These are phyloP conservation scores for Phialocephala sp. DNA, from an alignment of 2,329 filamentous ascomycete genomes.

Conservation along the genomic window DNA sequence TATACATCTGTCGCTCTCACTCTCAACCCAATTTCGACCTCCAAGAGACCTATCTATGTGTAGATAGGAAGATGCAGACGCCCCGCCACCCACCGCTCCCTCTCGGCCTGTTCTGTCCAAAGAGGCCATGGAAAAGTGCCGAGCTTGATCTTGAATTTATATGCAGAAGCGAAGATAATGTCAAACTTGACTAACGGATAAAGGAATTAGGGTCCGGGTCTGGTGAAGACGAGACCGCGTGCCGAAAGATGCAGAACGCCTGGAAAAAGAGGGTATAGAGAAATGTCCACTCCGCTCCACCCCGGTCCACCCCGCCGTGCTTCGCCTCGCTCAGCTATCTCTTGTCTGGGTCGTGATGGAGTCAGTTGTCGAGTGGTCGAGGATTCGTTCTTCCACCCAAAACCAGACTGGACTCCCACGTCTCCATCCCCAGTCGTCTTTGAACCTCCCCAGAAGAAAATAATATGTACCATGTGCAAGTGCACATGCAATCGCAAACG, in stretches of 20 bases:
- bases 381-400: background rate
- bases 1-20: background rate
- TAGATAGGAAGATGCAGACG: conserved; percentile 16
- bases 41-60: background rate
- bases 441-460: background rate
- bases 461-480: conserved; percentile 26
- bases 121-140: background rate
- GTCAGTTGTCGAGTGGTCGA: background rate
- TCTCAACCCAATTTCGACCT: background rate
- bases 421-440: background rate
- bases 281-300: background rate
- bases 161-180: conserved; percentile 22
- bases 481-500: conserved; percentile 7
- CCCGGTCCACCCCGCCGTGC: background rate
- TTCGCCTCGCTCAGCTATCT: background rate
- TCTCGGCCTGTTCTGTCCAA: background rate
- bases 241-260: background rate
- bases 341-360: background rate
- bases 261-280: conserved; percentile 2
- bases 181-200: background rate
- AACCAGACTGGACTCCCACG: background rate
- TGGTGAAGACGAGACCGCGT: background rate
- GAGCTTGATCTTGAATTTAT: conserved; percentile 19
- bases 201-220: background rate
- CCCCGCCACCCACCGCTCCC: background rate